Conservation (phyloP, 768 basidiomycete species). For the Rhizopogon vinicolor region DNA sequence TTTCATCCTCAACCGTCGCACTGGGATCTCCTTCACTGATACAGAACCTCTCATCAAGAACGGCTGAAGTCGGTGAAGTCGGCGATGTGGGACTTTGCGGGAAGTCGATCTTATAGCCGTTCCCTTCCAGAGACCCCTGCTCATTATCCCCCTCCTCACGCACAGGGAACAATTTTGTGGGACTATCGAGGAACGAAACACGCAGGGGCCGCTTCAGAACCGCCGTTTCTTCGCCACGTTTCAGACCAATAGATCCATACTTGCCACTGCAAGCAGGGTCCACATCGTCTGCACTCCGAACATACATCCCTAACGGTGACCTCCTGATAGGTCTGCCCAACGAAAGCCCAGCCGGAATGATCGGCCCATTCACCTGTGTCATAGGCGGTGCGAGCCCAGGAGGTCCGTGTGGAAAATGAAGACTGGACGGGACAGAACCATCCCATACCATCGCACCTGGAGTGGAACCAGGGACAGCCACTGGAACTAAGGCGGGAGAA, state of each 20-base stretch:
- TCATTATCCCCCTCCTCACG: slow-evolving; percentile 24
- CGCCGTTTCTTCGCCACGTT: slow-evolving; percentile 9
- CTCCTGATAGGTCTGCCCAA: slow-evolving; percentile 46
- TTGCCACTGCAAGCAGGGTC: slow-evolving; percentile 8
- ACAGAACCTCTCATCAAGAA: not conserved
- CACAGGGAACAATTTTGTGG: slow-evolving; percentile 24
- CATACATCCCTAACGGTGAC: slow-evolving; percentile 43
- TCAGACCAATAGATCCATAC: slow-evolving; percentile 13
- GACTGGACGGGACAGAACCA: not conserved
- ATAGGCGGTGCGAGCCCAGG: slow-evolving; percentile 16
- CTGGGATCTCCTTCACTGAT: not conserved
- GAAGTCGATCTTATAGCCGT: slow-evolving; percentile 15
- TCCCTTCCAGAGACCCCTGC: slow-evolving; percentile 25
- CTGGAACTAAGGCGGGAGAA: not conserved
- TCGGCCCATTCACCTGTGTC: slow-evolving; percentile 9
- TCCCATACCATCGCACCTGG: slow-evolving; percentile 13
- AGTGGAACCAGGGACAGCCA: not conserved
- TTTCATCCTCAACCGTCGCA: slow-evolving; percentile 4
- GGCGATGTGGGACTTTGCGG: slow-evolving; percentile 9
- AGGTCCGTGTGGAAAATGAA: slow-evolving; percentile 4
- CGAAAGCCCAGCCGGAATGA: slow-evolving; percentile 34
- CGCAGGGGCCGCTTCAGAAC: slow-evolving; percentile 13
- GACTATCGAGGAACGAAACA: slow-evolving; percentile 8
- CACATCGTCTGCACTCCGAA: slow-evolving; percentile 36
- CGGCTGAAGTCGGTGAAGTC: not conserved